A percentile compares a stretch with the other conserved stretches of the same genome.
These are phyloP conservation scores for Desmodesmus armatus DNA, from an alignment of 139 green algal genomes.

Conservation along the genomic window DNA sequence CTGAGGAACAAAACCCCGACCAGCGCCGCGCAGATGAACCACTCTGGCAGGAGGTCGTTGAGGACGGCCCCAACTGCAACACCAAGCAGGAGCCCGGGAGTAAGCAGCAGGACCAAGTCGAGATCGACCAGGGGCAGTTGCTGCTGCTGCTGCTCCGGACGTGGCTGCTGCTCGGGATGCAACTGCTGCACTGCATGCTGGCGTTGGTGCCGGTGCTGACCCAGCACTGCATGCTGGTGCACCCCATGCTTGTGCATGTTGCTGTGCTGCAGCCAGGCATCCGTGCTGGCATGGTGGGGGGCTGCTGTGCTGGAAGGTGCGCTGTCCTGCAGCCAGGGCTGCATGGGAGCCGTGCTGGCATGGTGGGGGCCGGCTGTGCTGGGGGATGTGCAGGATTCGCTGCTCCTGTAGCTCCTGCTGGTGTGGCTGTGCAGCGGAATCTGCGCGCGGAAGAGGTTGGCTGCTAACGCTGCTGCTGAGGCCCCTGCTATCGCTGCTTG, in stretches of 20 bases:
- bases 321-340: too few relatives aligned
- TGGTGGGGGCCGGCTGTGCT: too few relatives aligned
- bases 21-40: conserved; percentile 58
- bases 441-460: conserved; percentile 34
- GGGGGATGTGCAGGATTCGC: too few relatives aligned
- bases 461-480: conserved; percentile 26
- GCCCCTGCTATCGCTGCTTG: conserved; percentile 51
- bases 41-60: conserved; percentile 61
- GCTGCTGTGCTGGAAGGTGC: too few relatives aligned
- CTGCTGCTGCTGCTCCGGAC: conserved; percentile 45
- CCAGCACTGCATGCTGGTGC: too few relatives aligned
- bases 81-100: conserved; percentile 58
- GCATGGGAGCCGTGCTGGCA: too few relatives aligned
- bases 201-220: too few relatives aligned
- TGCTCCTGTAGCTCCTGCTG: too few relatives aligned
- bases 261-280: too few relatives aligned
- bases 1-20: conserved; percentile 28
- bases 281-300: too few relatives aligned
- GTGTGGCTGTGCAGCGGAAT: too few relatives aligned
- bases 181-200: not conserved
- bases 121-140: conserved; percentile 51
- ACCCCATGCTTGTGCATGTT: too few relatives aligned
- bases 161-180: not conserved
- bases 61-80: conserved; percentile 58
- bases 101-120: conserved; percentile 54